A percentile compares a stretch with the other conserved stretches of the same genome.
phyloP scores from a whole-genome alignment of 2,329 filamentous ascomycete species.

The Aspergillus fijiensis region DNA sequence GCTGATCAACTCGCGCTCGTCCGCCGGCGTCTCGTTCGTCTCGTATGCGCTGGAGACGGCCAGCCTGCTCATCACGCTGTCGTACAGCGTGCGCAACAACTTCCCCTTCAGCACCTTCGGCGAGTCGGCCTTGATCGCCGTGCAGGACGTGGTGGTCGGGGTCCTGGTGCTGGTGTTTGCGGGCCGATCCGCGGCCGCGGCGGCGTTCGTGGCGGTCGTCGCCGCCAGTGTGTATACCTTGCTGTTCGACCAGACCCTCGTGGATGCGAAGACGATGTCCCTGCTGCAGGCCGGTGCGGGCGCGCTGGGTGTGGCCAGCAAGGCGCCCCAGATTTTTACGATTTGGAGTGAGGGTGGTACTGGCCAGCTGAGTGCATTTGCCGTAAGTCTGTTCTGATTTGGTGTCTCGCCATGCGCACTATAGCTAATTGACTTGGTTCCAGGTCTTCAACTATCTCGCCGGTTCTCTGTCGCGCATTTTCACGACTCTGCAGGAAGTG shows the following conservation, averaged over 20 bases:
- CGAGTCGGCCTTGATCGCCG: constrained; percentile 87
- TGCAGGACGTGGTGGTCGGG: constrained; percentile 88
- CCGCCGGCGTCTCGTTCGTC: constrained; percentile 81
- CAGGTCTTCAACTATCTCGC: constrained; percentile 98
- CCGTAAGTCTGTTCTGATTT: constrained; percentile 58
- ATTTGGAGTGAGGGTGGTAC: constrained; percentile 85
- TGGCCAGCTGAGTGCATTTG: constrained; percentile 93
- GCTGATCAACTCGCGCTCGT: constrained; percentile 75
- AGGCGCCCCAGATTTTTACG: constrained; percentile 87
- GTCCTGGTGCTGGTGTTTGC: constrained; percentile 83
- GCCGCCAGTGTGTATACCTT: constrained; percentile 68
- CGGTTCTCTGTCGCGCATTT: constrained; percentile 90
- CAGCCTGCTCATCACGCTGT: constrained; percentile 82
- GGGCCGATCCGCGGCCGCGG: constrained; percentile 66
- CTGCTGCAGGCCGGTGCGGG: constrained; percentile 84
- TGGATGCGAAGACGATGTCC: constrained; percentile 66
- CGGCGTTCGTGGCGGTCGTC: constrained; percentile 74
- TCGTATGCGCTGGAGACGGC: constrained; percentile 90
- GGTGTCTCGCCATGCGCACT: too few relatives aligned
- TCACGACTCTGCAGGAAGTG: constrained; percentile 96
- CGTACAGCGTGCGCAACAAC: constrained; percentile 85
- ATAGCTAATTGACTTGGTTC: neutral
- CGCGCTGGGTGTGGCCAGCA: constrained; percentile 79
- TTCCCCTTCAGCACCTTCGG: constrained; percentile 97
- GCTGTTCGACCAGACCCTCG: constrained; percentile 61